Percentiles rank a stretch among this genome's conserved stretches.
These are phyloP conservation scores for Dillenia suffruticosa DNA, from an alignment of 164 flowering plant species.

Conservation along the genomic window DNA sequence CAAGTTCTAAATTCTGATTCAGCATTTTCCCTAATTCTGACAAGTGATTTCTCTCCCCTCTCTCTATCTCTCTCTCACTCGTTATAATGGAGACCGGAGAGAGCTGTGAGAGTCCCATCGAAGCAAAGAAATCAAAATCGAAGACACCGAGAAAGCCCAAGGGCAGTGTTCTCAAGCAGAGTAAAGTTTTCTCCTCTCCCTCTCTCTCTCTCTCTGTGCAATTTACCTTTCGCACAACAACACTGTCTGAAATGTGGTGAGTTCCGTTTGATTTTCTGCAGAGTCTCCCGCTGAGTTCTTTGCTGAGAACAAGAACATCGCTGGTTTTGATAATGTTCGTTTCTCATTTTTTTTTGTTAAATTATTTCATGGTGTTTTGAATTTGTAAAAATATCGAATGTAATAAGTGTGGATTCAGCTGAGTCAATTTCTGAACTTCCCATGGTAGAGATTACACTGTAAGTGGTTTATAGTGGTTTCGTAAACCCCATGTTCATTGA, in stretches of 20 bases:
- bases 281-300: slow-evolving; percentile 99
- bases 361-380: slow-evolving; percentile 6
- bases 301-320: slow-evolving; percentile 94
- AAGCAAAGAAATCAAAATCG: slow-evolving; percentile 47
- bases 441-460: slow-evolving; percentile 84
- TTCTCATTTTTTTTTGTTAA: background rate
- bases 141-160: slow-evolving; percentile 59
- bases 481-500: background rate
- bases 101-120: slow-evolving; percentile 47
- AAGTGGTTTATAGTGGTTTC: slow-evolving; percentile 18
- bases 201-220: slow-evolving; percentile 17
- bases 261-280: slow-evolving; percentile 26
- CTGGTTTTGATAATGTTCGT: slow-evolving; percentile 94
- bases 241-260: background rate
- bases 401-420: slow-evolving; percentile 45
- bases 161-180: slow-evolving; percentile 78
- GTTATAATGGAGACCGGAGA: slow-evolving; percentile 38
- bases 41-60: background rate
- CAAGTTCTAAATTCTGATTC: no score
- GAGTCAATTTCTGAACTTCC: slow-evolving; percentile 97
- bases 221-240: background rate
- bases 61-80: background rate
- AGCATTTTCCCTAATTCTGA: no score
- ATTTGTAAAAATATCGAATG: slow-evolving; percentile 1
- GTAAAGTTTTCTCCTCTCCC: slow-evolving; percentile 29